Evolutionary conservation across 2,329 filamentous ascomycete genomes (phyloP).

Genomic region (Reticulascus tulasneorum): DNA sequence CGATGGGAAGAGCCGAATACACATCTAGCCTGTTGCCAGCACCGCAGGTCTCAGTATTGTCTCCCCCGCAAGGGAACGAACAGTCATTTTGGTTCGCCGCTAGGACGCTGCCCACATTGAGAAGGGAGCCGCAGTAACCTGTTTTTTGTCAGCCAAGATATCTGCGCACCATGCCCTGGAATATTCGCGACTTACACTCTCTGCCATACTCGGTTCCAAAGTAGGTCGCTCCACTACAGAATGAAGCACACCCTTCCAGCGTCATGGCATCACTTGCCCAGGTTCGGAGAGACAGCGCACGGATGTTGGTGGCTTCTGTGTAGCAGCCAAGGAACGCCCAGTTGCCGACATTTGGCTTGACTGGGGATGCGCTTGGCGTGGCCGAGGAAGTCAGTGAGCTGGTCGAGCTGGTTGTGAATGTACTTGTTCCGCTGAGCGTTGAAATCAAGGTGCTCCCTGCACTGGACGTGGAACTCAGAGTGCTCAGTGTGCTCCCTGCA

Average conservation of each 20-base stretch:
- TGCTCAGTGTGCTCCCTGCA: not conserved
- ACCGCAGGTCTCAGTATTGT: slow-evolving; percentile 30
- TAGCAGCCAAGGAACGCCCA: slow-evolving; percentile 33
- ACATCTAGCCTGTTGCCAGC: slow-evolving; percentile 27
- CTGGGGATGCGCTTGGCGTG: not conserved
- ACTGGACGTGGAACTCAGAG: not conserved
- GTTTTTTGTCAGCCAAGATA: not conserved
- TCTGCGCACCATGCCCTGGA: not conserved
- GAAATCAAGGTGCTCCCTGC: too few species aligned
- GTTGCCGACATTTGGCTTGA: slow-evolving; percentile 18
- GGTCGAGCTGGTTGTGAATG: slow-evolving; percentile 1
- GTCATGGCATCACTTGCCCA: slow-evolving; percentile 30
- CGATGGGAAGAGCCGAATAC: slow-evolving; percentile 20
- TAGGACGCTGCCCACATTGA: slow-evolving; percentile 22
- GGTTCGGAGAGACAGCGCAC: slow-evolving; percentile 24
- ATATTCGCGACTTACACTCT: slow-evolving; percentile 23
- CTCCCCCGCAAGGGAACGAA: slow-evolving; percentile 26
- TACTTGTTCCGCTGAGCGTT: too few species aligned
- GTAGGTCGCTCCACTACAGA: slow-evolving; percentile 24
- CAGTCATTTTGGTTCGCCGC: slow-evolving; percentile 27
- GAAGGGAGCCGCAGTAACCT: slow-evolving; percentile 29
- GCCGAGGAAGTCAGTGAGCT: not conserved
- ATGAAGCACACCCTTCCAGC: slow-evolving; percentile 26
- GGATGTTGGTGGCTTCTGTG: slow-evolving; percentile 25
- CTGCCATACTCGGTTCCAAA: slow-evolving; percentile 31